These are phyloP conservation scores for Dillenia turbinata DNA, from an alignment of 164 flowering plant genomes.

Conservation along the genomic window DNA sequence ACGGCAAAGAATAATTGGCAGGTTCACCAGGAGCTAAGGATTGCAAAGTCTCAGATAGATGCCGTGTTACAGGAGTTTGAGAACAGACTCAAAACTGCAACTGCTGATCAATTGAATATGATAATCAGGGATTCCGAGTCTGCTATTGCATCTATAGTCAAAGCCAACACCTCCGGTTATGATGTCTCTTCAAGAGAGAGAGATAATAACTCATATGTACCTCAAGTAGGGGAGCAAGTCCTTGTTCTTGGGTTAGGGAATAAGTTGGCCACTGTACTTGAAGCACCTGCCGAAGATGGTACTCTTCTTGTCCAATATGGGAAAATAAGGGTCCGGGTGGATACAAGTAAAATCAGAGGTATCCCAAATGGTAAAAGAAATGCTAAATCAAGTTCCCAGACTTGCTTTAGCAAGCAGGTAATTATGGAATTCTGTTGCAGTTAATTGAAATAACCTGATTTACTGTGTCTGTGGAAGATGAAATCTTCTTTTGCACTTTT, in stretches of 20 bases:
- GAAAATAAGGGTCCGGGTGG: conserved; percentile 60
- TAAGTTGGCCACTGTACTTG: conserved; percentile 74
- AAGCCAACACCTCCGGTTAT: conserved; percentile 32
- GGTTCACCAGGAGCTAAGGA: conserved; percentile 41
- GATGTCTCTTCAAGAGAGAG: conserved; percentile 17
- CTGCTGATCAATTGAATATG: conserved; percentile 40
- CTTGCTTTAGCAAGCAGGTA: conserved; percentile 46
- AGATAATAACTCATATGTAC: conserved; percentile 28
- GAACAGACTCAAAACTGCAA: conserved; percentile 35
- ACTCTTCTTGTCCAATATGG: conserved; percentile 69
- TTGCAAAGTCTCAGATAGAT: conserved; percentile 54
- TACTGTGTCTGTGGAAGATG: too few species aligned
- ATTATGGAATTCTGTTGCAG: conserved; percentile 1
- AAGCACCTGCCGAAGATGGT: conserved; percentile 59
- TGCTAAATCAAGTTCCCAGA: conserved; percentile 13
- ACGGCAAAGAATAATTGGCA: conserved; percentile 49
- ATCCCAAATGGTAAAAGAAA: conserved; percentile 22
- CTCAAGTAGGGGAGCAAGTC: conserved; percentile 72
- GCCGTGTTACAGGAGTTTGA: conserved; percentile 54
- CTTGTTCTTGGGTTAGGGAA: conserved; percentile 55
- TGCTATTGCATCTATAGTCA: conserved; percentile 57
- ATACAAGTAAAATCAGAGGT: conserved; percentile 42
- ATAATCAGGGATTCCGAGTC: conserved; percentile 60
- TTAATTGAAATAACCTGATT: too few species aligned
- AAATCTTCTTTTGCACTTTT: too few species aligned